Evolutionary conservation across 768 basidiomycete species (phyloP).

Genomic region (Tylopilus subfusipes): DNA sequence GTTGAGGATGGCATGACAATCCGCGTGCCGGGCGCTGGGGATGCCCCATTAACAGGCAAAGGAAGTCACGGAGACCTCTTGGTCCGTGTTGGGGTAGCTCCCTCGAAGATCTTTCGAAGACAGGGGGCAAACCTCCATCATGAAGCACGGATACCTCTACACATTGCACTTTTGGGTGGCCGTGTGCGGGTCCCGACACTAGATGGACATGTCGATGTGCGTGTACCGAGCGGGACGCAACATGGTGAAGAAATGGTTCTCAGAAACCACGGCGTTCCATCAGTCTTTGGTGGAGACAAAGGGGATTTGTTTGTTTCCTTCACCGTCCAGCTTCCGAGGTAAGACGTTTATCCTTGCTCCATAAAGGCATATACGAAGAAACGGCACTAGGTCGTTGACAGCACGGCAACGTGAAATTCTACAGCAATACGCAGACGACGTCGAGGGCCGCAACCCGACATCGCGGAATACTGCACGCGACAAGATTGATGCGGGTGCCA

Average conservation of each 20-base stretch:
- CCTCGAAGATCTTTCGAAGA: constrained; percentile 81
- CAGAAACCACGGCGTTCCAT: constrained; percentile 76
- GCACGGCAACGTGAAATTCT: constrained; percentile 82
- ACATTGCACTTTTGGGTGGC: constrained; percentile 91
- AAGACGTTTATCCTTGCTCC: constrained; percentile 28
- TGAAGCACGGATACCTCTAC: constrained; percentile 84
- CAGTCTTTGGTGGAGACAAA: constrained; percentile 54
- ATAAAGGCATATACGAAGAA: constrained; percentile 5
- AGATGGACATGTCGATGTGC: constrained; percentile 93
- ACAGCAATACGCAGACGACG: constrained; percentile 87
- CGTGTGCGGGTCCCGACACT: constrained; percentile 89
- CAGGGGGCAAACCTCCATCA: constrained; percentile 93
- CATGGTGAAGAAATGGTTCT: constrained; percentile 97
- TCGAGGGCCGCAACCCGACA: constrained; percentile 60
- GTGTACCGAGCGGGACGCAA: constrained; percentile 89
- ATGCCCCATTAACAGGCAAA: constrained; percentile 76
- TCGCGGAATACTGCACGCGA: constrained; percentile 12
- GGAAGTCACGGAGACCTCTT: constrained; percentile 82
- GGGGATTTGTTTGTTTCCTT: constrained; percentile 92
- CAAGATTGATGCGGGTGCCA: constrained; percentile 21
- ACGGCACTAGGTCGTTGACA: constrained; percentile 64
- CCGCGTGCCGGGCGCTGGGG: constrained; percentile 75
- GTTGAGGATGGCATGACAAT: constrained; percentile 95
- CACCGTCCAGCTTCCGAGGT: constrained; percentile 87
- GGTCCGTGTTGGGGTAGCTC: constrained; percentile 78